phyloP scores from a whole-genome alignment of 176 grass and related monocot genomes.

The Oryza longistaminata region DNA sequence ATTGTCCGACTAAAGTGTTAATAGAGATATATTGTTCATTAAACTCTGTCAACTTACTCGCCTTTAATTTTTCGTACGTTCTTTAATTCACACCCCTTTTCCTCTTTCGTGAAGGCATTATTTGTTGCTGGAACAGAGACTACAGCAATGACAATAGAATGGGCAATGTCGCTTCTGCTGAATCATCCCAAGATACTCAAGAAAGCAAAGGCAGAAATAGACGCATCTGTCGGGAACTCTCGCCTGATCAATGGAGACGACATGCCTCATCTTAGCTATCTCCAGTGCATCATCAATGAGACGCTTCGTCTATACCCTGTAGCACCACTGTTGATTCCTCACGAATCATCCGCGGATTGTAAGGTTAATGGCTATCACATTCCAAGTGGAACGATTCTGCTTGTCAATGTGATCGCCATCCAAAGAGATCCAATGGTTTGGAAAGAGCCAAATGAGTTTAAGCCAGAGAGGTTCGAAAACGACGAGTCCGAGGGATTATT shows the following conservation, averaged over 20 bases:
- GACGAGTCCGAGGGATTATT: not conserved
- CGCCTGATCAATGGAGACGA: conserved; percentile 38
- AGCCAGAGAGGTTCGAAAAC: conserved; percentile 48
- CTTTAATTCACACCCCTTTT: not conserved
- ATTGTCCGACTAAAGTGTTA: too few relatives aligned
- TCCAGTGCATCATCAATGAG: conserved; percentile 61
- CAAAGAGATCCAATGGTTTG: conserved; percentile 41
- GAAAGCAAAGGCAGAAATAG: conserved; percentile 45
- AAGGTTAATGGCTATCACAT: conserved; percentile 21
- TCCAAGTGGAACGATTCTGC: conserved; percentile 36
- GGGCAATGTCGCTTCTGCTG: conserved; percentile 59
- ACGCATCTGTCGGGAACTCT: conserved; percentile 19
- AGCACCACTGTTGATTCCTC: conserved; percentile 35
- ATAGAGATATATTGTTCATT: too few relatives aligned
- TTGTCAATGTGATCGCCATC: conserved; percentile 57
- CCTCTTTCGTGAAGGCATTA: not conserved
- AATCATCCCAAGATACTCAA: conserved; percentile 52
- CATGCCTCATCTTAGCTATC: conserved; percentile 38
- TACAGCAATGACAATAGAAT: conserved; percentile 41
- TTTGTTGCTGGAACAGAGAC: conserved; percentile 48
- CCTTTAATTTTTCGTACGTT: not conserved
- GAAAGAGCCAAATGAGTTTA: conserved; percentile 31
- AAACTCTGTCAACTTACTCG: not conserved
- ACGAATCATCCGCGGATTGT: conserved; percentile 37
- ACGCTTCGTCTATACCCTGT: conserved; percentile 47